A percentile compares a stretch with the other conserved stretches of the same genome.
These are phyloP conservation scores for Penicillium samsonianum DNA, from an alignment of 495 filamentous ascomycete species.

Conservation along the genomic window DNA sequence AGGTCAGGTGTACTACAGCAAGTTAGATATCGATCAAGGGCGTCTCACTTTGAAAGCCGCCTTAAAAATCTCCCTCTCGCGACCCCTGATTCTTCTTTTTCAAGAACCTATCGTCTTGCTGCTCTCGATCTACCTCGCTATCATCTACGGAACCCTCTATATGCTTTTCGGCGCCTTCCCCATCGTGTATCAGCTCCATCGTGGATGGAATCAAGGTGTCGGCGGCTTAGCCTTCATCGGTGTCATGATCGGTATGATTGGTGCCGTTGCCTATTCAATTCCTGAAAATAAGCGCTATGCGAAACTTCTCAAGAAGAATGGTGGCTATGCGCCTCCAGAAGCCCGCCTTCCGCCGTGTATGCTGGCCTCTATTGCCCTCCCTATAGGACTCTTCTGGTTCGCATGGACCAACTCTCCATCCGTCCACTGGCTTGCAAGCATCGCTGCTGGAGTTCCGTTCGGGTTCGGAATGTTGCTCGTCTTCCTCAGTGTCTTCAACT, in stretches of 20 bases:
- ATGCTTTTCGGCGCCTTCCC: constrained; percentile 76
- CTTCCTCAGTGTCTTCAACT: constrained; percentile 68
- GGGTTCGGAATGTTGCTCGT: constrained; percentile 68
- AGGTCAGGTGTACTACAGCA: constrained; percentile 50
- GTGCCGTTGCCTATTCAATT: constrained; percentile 50
- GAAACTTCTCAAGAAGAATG: constrained; percentile 30
- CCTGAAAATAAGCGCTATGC: constrained; percentile 44
- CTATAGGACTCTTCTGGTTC: constrained; percentile 55
- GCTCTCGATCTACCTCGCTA: constrained; percentile 65
- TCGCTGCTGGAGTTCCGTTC: constrained; percentile 61
- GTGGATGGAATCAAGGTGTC: constrained; percentile 69
- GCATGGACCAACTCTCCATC: constrained; percentile 62
- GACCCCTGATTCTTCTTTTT: constrained; percentile 42
- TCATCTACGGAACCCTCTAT: constrained; percentile 72
- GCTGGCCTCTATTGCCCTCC: constrained; percentile 37
- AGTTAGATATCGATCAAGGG: constrained; percentile 38
- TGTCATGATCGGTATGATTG: constrained; percentile 74
- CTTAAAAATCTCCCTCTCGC: constrained; percentile 37
- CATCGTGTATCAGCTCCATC: constrained; percentile 68
- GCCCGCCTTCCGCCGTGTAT: constrained; percentile 39
- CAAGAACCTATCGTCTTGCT: constrained; percentile 56
- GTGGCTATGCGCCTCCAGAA: constrained; percentile 39
- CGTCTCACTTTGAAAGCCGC: constrained; percentile 26
- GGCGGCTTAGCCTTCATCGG: constrained; percentile 71
- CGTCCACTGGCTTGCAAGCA: constrained; percentile 64